Percentiles rank a stretch among this genome's conserved stretches.
phyloP scores from a whole-genome alignment of 2,329 filamentous ascomycete species.

The Fusarium nodosum region DNA sequence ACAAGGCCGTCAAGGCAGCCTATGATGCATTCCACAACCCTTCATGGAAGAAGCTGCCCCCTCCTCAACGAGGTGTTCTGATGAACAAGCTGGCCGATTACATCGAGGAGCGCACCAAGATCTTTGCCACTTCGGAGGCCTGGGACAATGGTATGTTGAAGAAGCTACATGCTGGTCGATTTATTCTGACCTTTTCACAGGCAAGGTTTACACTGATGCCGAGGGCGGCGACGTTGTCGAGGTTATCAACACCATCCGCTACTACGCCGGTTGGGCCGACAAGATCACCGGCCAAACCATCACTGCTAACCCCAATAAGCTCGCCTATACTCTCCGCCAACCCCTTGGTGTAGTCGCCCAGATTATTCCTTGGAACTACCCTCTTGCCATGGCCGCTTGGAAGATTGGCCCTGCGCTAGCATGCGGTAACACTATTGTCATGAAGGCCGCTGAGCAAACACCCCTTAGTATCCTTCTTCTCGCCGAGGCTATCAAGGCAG shows the following conservation, averaged over 20 bases:
- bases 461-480: conserved; percentile 77
- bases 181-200: conserved; percentile 50
- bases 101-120: conserved; percentile 71
- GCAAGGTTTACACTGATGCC: conserved; percentile 73
- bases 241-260: conserved; percentile 52
- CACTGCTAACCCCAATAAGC: conserved; percentile 78
- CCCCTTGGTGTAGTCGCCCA: conserved; percentile 80
- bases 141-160: conserved; percentile 68
- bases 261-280: conserved; percentile 81
- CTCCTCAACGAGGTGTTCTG: conserved; percentile 74
- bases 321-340: conserved; percentile 77
- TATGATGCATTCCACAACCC: conserved; percentile 75
- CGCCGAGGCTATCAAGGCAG: conserved; percentile 75
- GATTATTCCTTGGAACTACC: conserved; percentile 91
- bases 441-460: conserved; percentile 82
- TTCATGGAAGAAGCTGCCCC: conserved; percentile 76
- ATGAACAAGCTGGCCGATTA: conserved; percentile 74
- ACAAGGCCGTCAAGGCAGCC: conserved; percentile 59
- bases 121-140: conserved; percentile 70
- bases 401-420: conserved; percentile 81
- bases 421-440: conserved; percentile 76
- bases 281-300: conserved; percentile 88
- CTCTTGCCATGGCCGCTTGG: conserved; percentile 82
- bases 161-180: conserved; percentile 55
- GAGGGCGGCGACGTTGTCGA: conserved; percentile 70